Base-by-base conservation (phyloP, 371 early-diverging fungal genomes). In the Mucor plumbeus region DNA sequence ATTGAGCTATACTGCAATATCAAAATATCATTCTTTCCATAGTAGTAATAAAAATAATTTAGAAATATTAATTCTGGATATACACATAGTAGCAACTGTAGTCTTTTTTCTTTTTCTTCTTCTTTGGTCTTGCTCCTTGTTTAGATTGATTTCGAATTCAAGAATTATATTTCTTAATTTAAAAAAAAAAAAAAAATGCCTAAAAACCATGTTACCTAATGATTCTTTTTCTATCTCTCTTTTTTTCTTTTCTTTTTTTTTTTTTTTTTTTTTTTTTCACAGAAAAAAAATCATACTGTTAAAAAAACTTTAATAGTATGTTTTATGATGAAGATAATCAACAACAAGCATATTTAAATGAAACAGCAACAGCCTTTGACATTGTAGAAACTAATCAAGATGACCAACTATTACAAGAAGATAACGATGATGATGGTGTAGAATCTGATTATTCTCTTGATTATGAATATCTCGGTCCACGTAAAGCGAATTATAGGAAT, bases 361-460 rank as follows among this genome's bases (percentile, higher is more conserved):
- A 15, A 54, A 15, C 47, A 56, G 36, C 35, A 38, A 67, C 63
- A 38, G 63, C 17, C 10, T 38, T 38, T 38, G 38, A 31, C 44
- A 60, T n/a, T n/a, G 33, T 44, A 43, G 33, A 26, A 34, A 33
- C 26, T 26, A 26, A 26, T 26, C 26, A 26, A 26, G 26, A 26
- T 26, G 26, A 26, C 3, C 26, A 26, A 26, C 26, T 26, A 26
- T 3, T 26, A 26, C 26, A 26, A 26, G 26, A 26, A 26, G 26
- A 26, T 26, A 11, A 56, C 13, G 63, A 67, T 19, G 71, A 71
- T 13, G 66, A 69, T 54, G 78, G 64, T 34, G 58, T 47, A 7
- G 73, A 71, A 36, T 83, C 83, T 11, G 78, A 80, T 57, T 83
- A 75, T 68, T 80, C 80, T 7, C 61, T 83, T 7, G 83, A 83